A percentile compares a stretch with the other conserved stretches of the same genome.
phyloP scores from a whole-genome alignment of 306 rosid species.

The Arachis stenosperma region DNA sequence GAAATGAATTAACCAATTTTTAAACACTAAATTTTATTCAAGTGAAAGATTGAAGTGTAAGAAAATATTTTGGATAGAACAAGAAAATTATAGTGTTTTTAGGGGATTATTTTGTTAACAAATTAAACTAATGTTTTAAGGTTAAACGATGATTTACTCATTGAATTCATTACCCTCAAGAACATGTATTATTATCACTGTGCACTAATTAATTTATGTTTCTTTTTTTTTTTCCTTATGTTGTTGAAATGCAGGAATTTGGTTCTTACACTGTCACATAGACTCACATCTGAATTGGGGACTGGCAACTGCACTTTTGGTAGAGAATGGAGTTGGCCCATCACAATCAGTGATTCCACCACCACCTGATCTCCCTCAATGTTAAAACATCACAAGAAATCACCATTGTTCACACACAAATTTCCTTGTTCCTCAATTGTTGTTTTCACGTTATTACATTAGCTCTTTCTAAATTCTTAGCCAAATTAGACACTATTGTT shows the following conservation, averaged over 20 bases:
- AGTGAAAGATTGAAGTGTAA: too few species aligned
- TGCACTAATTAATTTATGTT: conserved; percentile 27
- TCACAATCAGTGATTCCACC: conserved; percentile 86
- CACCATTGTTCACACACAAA: conserved; percentile 26
- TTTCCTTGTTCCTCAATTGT: conserved; percentile 27
- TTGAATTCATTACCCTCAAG: too few species aligned
- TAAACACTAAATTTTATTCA: too few species aligned
- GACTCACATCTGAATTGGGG: conserved; percentile 82
- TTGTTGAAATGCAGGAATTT: conserved; percentile 63
- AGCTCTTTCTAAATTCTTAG: conserved; percentile 17
- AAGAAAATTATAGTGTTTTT: too few species aligned
- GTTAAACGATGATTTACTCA: too few species aligned
- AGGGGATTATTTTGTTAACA: too few species aligned
- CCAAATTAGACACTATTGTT: conserved; percentile 29
- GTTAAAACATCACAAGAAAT: conserved; percentile 49
- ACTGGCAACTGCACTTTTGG: conserved; percentile 73
- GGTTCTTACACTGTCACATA: conserved; percentile 94
- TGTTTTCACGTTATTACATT: conserved; percentile 29
- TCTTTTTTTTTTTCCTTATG: background rate
- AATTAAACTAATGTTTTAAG: too few species aligned
- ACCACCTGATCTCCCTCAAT: conserved; percentile 84
- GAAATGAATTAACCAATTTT: too few species aligned
- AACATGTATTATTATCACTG: background rate
- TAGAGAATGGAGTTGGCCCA: conserved; percentile 83
- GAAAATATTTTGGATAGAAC: too few species aligned